phyloP scores from a whole-genome alignment of 768 basidiomycete species.

The Tricholoma bakamatsutake region DNA sequence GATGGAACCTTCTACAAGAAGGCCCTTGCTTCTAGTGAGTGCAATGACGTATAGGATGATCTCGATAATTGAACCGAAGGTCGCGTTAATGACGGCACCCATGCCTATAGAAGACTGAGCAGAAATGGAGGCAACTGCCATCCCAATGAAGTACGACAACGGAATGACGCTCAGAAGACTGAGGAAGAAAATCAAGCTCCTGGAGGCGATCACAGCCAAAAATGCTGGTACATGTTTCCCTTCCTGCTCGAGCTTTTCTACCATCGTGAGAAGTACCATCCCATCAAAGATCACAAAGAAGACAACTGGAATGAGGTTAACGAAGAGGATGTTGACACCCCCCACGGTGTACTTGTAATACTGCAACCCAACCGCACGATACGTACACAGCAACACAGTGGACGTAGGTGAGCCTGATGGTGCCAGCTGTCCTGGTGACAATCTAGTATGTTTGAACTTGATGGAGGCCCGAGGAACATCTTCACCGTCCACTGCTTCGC shows the following conservation, averaged over 20 bases:
- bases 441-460: constrained; percentile 64
- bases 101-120: constrained; percentile 98
- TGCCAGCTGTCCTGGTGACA: constrained; percentile 85
- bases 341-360: constrained; percentile 99
- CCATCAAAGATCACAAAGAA: constrained; percentile 97
- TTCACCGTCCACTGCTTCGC: constrained; percentile 17
- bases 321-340: constrained; percentile 96
- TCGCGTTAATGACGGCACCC: constrained; percentile 99
- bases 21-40: constrained; percentile 84
- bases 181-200: constrained; percentile 76
- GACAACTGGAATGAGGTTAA: constrained; percentile 90
- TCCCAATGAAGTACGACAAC: constrained; percentile 97
- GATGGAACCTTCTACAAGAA: constrained; percentile 94
- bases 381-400: constrained; percentile 91
- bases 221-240: constrained; percentile 58
- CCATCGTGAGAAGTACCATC: constrained; percentile 69
- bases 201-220: constrained; percentile 64
- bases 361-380: constrained; percentile 81
- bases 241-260: constrained; percentile 51
- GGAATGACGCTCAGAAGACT: constrained; percentile 91
- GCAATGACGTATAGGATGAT: constrained; percentile 91
- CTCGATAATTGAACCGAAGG: constrained; percentile 98
- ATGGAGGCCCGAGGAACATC: constrained; percentile 31
- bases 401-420: constrained; percentile 78
- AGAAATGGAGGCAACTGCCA: constrained; percentile 99